phyloP scores from a whole-genome alignment of 2,329 filamentous ascomycete species.

The Fusarium coicis region DNA sequence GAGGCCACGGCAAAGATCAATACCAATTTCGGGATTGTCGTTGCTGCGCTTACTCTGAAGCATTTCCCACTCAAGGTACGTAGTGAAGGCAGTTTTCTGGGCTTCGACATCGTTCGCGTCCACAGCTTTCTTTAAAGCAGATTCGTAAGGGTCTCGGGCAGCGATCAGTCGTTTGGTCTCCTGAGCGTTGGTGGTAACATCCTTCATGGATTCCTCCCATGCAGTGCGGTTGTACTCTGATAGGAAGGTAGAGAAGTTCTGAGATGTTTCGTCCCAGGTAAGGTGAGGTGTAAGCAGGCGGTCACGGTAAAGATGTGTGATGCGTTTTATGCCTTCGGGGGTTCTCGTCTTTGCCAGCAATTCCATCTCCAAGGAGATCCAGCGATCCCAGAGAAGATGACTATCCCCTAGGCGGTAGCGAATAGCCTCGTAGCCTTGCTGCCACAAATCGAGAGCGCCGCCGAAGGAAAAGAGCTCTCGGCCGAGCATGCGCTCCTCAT shows the following conservation, averaged over 20 bases:
- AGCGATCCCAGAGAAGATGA: constrained; percentile 82
- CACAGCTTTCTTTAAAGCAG: constrained; percentile 69
- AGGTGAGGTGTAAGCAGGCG: constrained; percentile 78
- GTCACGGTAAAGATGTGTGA: constrained; percentile 76
- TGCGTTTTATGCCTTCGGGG: constrained; percentile 68
- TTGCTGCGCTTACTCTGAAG: constrained; percentile 64
- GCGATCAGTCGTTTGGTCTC: constrained; percentile 71
- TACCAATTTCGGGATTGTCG: constrained; percentile 55
- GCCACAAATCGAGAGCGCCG: constrained; percentile 74
- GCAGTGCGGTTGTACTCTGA: constrained; percentile 75
- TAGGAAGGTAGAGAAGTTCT: constrained; percentile 79
- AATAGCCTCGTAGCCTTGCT: constrained; percentile 76
- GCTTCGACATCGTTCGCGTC: constrained; percentile 66
- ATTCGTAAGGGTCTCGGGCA: constrained; percentile 74
- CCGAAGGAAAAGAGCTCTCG: constrained; percentile 78
- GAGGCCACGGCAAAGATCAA: constrained; percentile 70
- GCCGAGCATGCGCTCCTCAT: constrained; percentile 75
- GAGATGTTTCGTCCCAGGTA: constrained; percentile 79
- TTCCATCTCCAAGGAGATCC: constrained; percentile 77
- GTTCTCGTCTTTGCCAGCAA: constrained; percentile 68
- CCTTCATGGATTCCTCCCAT: constrained; percentile 81
- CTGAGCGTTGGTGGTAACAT: constrained; percentile 71
- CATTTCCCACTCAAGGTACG: constrained; percentile 90
- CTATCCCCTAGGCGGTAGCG: constrained; percentile 81
- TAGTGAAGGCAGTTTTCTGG: constrained; percentile 62